Evolutionary conservation across 2,329 filamentous ascomycete species (phyloP).

Genomic region (Aspergillus glaucus): DNA sequence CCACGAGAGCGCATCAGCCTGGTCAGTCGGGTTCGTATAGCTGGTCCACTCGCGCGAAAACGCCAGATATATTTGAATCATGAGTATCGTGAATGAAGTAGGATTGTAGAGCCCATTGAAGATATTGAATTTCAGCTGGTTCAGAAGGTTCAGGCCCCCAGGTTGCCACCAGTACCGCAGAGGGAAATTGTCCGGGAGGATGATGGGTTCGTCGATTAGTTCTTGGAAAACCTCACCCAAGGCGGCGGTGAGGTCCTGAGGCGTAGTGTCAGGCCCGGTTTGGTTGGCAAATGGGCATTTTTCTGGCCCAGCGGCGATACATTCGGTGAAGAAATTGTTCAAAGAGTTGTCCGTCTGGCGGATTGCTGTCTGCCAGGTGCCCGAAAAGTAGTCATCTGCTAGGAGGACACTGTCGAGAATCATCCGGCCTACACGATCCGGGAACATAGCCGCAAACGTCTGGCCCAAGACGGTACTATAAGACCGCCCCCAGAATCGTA

Average conservation of each 20-base stretch:
- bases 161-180: too few species aligned
- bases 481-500: constrained; percentile 34
- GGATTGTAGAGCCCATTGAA: background rate
- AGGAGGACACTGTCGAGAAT: constrained; percentile 13
- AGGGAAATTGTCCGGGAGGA: background rate
- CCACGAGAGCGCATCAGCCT: background rate
- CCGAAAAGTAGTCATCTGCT: constrained; percentile 7
- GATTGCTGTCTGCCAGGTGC: background rate
- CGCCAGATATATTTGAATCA: background rate
- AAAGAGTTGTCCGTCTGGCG: background rate
- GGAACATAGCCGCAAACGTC: constrained; percentile 11
- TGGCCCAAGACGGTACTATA: constrained; percentile 11
- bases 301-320: too few species aligned
- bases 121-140: background rate
- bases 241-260: background rate
- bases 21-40: background rate
- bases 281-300: too few species aligned
- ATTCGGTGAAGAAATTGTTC: background rate
- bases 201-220: background rate
- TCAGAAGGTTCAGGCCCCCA: background rate
- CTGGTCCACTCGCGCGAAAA: background rate
- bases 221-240: background rate
- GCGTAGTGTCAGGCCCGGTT: constrained; percentile 1
- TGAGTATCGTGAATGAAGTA: background rate
- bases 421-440: constrained; percentile 6